These are phyloP conservation scores for Ceratocystiopsis brevicomis DNA, from an alignment of 2,329 filamentous ascomycete genomes.

Conservation along the genomic window DNA sequence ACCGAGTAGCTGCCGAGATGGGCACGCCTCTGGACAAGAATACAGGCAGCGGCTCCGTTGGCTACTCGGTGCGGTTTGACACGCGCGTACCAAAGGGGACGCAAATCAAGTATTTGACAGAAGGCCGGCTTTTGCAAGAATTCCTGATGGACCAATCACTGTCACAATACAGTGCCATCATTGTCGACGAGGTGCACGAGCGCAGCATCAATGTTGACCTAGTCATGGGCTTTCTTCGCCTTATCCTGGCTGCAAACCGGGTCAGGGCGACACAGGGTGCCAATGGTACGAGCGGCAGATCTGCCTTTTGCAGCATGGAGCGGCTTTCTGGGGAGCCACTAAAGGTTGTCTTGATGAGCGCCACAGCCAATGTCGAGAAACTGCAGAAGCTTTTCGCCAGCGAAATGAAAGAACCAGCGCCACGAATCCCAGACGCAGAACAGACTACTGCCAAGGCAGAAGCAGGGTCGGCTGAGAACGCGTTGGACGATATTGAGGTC, in stretches of 20 bases:
- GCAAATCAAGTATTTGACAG: constrained; percentile 82
- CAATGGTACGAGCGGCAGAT: constrained; percentile 27
- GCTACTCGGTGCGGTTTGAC: constrained; percentile 91
- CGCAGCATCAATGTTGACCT: constrained; percentile 87
- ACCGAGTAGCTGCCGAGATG: constrained; percentile 66
- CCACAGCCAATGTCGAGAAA: constrained; percentile 72
- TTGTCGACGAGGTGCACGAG: constrained; percentile 96
- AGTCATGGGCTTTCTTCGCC: constrained; percentile 70
- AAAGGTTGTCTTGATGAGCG: constrained; percentile 93
- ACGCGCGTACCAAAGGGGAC: constrained; percentile 66
- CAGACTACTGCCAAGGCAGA: not conserved
- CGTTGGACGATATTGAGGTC: too few relatives aligned
- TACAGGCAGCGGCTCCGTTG: constrained; percentile 38
- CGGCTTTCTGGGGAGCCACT: constrained; percentile 31
- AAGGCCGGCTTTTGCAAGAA: constrained; percentile 91
- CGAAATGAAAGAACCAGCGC: not conserved
- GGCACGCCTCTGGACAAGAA: constrained; percentile 29
- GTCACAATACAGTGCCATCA: constrained; percentile 67
- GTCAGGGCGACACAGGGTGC: not conserved
- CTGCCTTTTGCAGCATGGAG: constrained; percentile 26
- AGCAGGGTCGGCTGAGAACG: too few relatives aligned
- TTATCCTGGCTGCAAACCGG: constrained; percentile 26
- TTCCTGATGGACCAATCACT: constrained; percentile 71
- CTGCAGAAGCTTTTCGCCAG: constrained; percentile 55
- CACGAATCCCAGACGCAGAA: too few relatives aligned